These are phyloP conservation scores for Podospora fimiseda DNA, from an alignment of 495 filamentous ascomycete species.

Conservation along the genomic window DNA sequence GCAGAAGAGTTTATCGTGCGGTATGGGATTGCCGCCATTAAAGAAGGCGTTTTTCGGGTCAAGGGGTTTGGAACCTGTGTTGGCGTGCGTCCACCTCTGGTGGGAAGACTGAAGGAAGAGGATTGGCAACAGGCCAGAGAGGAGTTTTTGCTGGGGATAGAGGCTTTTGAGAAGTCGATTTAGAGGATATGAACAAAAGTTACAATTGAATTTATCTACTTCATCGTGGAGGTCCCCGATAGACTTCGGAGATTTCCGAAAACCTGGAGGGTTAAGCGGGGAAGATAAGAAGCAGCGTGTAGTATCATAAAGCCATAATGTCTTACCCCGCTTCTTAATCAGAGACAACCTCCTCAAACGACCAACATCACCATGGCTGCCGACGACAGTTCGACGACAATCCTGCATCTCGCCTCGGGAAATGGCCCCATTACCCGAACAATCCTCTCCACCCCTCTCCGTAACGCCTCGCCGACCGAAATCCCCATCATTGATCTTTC, in stretches of 20 bases:
- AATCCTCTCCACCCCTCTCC: constrained; percentile 30
- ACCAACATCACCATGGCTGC: neutral
- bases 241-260: no score
- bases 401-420: constrained; percentile 34
- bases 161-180: constrained; percentile 15
- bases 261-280: no score
- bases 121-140: constrained; percentile 27
- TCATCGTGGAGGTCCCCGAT: no score
- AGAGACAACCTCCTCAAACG: neutral
- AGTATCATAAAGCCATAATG: neutral
- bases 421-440: constrained; percentile 34
- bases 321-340: neutral
- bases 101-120: constrained; percentile 44
- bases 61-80: constrained; percentile 49
- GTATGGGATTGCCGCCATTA: constrained; percentile 54
- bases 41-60: constrained; percentile 52
- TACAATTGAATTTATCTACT: no score
- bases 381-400: constrained; percentile 12
- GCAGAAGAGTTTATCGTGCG: constrained; percentile 56
- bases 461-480: constrained; percentile 42
- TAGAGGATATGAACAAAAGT: no score
- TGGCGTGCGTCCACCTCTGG: constrained; percentile 50
- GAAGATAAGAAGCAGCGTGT: neutral
- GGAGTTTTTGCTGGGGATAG: constrained; percentile 19
- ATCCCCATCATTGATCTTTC: constrained; percentile 45